phyloP scores from a whole-genome alignment of 177 flowering plant species.

The Vitis hybrid region DNA sequence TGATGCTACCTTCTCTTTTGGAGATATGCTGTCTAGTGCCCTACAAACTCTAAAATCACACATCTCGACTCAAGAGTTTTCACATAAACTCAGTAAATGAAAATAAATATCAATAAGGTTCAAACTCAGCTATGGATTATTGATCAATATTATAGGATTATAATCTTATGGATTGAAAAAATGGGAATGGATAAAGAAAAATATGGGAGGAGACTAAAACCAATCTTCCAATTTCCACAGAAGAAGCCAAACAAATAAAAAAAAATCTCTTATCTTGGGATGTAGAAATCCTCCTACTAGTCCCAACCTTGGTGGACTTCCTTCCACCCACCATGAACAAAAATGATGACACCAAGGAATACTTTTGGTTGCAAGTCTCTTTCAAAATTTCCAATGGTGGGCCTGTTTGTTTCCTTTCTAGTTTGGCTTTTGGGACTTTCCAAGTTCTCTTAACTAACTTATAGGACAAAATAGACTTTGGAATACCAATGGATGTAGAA shows the following conservation, averaged over 20 bases:
- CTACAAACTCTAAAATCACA: neutral
- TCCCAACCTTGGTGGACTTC: neutral
- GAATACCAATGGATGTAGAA: constrained; percentile 4
- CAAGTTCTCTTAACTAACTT: neutral
- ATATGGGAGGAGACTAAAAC: too few relatives aligned
- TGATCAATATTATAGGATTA: too few relatives aligned
- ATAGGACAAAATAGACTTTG: neutral
- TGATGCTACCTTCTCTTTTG: neutral
- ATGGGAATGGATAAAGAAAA: too few relatives aligned
- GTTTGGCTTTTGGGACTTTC: constrained; percentile 5
- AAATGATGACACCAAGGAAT: constrained; percentile 13
- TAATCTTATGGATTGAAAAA: too few relatives aligned
- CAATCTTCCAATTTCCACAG: neutral
- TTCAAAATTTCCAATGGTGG: constrained; percentile 13
- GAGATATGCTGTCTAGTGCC: neutral
- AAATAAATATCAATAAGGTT: too few relatives aligned
- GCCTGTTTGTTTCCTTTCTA: neutral
- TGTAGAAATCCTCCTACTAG: too few relatives aligned
- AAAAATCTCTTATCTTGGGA: too few relatives aligned
- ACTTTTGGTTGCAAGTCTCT: constrained; percentile 13
- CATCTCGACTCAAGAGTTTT: too few relatives aligned
- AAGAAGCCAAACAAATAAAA: too few relatives aligned
- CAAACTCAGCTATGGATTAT: too few relatives aligned
- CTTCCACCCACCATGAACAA: constrained; percentile 3
- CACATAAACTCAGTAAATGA: too few relatives aligned